These are phyloP conservation scores for Cichorium intybus DNA, from an alignment of 140 eudicot species.

Conservation along the genomic window DNA sequence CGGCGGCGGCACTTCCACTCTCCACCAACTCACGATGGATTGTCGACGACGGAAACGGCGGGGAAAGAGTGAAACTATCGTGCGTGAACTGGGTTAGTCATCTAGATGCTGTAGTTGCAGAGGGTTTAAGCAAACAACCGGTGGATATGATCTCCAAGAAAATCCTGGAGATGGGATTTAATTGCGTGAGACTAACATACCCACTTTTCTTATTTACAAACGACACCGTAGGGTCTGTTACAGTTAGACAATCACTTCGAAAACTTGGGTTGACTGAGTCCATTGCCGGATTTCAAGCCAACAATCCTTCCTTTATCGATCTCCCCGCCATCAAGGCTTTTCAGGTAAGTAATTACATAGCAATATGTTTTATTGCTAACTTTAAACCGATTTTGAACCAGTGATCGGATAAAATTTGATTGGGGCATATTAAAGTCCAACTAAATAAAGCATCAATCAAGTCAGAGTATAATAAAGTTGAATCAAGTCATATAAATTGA, in stretches of 20 bases:
- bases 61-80: constrained; percentile 67
- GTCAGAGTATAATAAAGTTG: background rate
- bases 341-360: constrained; percentile 38
- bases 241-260: constrained; percentile 70
- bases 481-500: background rate
- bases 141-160: constrained; percentile 55
- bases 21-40: constrained; percentile 88
- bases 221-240: constrained; percentile 51
- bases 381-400: background rate
- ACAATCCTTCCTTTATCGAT: constrained; percentile 76
- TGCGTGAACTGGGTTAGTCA: constrained; percentile 96
- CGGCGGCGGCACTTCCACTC: constrained; percentile 51
- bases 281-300: constrained; percentile 73
- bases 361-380: background rate
- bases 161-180: constrained; percentile 64
- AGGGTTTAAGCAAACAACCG: constrained; percentile 87
- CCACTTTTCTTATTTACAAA: constrained; percentile 72
- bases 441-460: constrained; percentile 1
- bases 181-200: constrained; percentile 93
- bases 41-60: constrained; percentile 45
- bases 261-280: constrained; percentile 57
- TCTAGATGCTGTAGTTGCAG: constrained; percentile 74
- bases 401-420: background rate
- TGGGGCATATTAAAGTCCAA: background rate
- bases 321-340: constrained; percentile 70